Percentiles rank a stretch among this genome's conserved stretches.
Evolutionary conservation across 176 grass and related monocot genomes (phyloP).

Genomic region (Ampelocalamus luodianensis): DNA sequence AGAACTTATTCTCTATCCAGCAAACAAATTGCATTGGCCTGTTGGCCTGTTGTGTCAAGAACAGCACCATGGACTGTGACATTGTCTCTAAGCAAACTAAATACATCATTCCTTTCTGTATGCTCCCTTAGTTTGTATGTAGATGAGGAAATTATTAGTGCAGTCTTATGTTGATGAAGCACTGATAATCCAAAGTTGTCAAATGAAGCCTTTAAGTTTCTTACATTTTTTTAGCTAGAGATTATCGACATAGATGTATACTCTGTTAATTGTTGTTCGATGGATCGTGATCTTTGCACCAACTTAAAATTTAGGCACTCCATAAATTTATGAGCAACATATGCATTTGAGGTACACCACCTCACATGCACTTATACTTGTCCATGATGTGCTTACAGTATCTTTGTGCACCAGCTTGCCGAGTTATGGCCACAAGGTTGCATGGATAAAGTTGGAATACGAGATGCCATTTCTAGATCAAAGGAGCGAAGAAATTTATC

Average conservation of each 20-base stretch:
- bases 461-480: slow-evolving; percentile 71
- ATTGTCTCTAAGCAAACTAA: slow-evolving; percentile 25
- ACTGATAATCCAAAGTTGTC: slow-evolving; percentile 11
- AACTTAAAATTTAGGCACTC: slow-evolving; percentile 6
- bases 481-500: slow-evolving; percentile 60
- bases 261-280: slow-evolving; percentile 4
- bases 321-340: slow-evolving; percentile 2
- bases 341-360: not conserved
- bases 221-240: not conserved
- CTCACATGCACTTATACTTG: slow-evolving; percentile 34
- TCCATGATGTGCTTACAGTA: slow-evolving; percentile 4
- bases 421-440: slow-evolving; percentile 81
- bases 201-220: slow-evolving; percentile 7
- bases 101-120: not conserved
- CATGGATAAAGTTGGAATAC: slow-evolving; percentile 90
- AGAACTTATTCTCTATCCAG: not conserved
- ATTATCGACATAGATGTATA: not conserved
- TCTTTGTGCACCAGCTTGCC: slow-evolving; percentile 55
- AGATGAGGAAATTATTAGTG: not conserved
- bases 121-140: slow-evolving; percentile 3
- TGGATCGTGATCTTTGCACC: not conserved
- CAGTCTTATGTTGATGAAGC: not conserved
- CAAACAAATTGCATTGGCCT: not conserved
- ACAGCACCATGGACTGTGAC: not conserved
- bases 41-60: not conserved